Conservation (phyloP, 805 yeast genomes). For the Candida schatavii region DNA sequence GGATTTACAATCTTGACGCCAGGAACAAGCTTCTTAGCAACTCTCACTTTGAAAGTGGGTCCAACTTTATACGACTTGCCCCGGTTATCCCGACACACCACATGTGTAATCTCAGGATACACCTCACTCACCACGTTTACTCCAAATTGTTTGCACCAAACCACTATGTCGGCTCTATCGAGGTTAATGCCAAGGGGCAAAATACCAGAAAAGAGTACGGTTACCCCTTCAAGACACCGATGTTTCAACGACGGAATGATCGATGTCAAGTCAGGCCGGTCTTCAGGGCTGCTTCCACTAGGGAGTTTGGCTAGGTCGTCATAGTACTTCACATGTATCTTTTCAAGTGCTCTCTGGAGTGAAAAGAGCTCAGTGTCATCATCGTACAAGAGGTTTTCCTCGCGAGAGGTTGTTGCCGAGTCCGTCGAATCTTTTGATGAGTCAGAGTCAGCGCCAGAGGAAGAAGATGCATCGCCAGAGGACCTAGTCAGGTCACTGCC, state of each 20-base stretch:
- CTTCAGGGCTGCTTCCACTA: conserved; percentile 6
- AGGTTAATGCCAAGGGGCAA: conserved; percentile 77
- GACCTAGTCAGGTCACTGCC: no score
- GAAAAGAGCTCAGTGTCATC: conserved; percentile 75
- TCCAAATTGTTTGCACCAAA: conserved; percentile 92
- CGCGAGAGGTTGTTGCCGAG: conserved; percentile 14
- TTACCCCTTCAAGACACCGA: conserved; percentile 62
- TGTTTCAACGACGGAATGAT: conserved; percentile 75
- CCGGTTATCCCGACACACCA: conserved; percentile 74
- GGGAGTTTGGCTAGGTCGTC: conserved; percentile 35
- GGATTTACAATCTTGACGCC: conserved; percentile 78
- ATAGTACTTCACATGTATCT: conserved; percentile 70
- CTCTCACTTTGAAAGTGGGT: conserved; percentile 75
- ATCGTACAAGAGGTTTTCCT: conserved; percentile 61
- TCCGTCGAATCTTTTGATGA: conserved; percentile 13
- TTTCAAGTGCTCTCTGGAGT: conserved; percentile 57
- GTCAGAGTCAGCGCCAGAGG: no score
- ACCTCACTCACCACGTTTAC: conserved; percentile 77
- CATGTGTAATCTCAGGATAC: conserved; percentile 76
- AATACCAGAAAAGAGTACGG: conserved; percentile 82
- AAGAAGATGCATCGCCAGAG: no score
- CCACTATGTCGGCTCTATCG: conserved; percentile 79
- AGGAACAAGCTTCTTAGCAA: conserved; percentile 65
- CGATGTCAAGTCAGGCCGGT: conserved; percentile 63
- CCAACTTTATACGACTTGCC: conserved; percentile 26